These are phyloP conservation scores for Zasmidium citrigriseum DNA, from an alignment of 2,329 filamentous ascomycete genomes.

Conservation along the genomic window DNA sequence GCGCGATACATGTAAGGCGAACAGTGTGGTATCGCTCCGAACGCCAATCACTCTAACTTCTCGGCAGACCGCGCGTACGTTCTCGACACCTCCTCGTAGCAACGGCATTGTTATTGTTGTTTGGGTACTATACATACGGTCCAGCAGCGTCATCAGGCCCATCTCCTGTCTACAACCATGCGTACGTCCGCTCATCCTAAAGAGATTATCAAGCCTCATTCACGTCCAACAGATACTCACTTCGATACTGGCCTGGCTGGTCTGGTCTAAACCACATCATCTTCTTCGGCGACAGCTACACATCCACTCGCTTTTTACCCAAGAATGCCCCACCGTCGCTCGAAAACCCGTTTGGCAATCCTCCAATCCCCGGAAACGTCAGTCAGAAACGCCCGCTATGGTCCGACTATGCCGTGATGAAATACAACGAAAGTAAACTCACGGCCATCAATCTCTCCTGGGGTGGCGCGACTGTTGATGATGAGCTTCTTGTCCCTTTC, in stretches of 20 bases:
- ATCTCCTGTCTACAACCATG: conserved; percentile 3
- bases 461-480: conserved; percentile 46
- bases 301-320: conserved; percentile 60
- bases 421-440: conserved; percentile 48
- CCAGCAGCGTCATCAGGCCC: neutral
- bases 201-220: too few species aligned
- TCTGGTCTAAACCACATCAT: conserved; percentile 13
- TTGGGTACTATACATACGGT: conserved; percentile 1
- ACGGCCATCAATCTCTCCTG: conserved; percentile 56
- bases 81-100: neutral
- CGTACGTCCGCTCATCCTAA: neutral
- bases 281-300: conserved; percentile 58
- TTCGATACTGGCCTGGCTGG: conserved; percentile 12
- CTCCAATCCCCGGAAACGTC: neutral
- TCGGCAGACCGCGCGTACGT: neutral
- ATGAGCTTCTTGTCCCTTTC: conserved; percentile 54
- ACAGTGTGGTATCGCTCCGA: neutral
- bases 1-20: neutral
- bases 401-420: conserved; percentile 51
- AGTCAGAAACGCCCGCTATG: conserved; percentile 53
- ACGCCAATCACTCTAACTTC: neutral
- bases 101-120: neutral
- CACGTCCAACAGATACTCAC: neutral
- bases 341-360: conserved; percentile 13
- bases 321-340: conserved; percentile 53